Conservation (phyloP, 345 rosid species). For the Pelargonium nanum region DNA sequence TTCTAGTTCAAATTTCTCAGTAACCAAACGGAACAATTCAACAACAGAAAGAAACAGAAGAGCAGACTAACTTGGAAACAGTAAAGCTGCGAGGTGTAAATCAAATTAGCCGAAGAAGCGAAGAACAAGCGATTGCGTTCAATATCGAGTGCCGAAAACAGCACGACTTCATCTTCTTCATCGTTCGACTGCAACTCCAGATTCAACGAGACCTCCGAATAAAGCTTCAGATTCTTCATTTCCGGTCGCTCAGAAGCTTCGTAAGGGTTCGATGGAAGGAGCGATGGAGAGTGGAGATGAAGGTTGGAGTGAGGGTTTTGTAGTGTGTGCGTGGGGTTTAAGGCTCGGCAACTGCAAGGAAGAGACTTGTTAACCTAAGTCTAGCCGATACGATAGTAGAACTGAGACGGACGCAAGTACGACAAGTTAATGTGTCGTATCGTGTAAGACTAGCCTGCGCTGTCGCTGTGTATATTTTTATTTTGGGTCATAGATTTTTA, state of each 20-base stretch:
- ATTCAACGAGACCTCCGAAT: constrained; percentile 43
- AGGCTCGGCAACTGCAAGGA: background rate
- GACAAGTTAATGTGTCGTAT: no score
- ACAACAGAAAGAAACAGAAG: constrained; percentile 1
- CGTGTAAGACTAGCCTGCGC: no score
- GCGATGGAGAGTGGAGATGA: background rate
- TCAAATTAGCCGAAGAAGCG: constrained; percentile 52
- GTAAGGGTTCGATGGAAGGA: background rate
- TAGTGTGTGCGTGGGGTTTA: background rate
- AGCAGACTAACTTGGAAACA: constrained; percentile 41
- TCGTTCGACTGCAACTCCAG: constrained; percentile 39
- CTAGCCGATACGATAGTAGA: no score
- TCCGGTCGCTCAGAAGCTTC: background rate
- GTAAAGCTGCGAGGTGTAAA: constrained; percentile 52
- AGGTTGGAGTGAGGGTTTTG: background rate
- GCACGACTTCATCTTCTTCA: constrained; percentile 31
- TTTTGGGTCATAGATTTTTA: no score
- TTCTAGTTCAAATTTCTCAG: background rate
- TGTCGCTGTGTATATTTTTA: no score
- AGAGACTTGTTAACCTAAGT: no score
- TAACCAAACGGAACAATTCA: background rate
- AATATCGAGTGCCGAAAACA: constrained; percentile 61
- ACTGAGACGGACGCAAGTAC: background rate
- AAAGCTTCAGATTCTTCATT: constrained; percentile 77
- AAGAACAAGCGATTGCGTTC: constrained; percentile 76